Evolutionary conservation across 164 flowering plant genomes (phyloP), one percentile per base, ranked within the genome.

Genomic region (Aristolochia fimbriata): DNA sequence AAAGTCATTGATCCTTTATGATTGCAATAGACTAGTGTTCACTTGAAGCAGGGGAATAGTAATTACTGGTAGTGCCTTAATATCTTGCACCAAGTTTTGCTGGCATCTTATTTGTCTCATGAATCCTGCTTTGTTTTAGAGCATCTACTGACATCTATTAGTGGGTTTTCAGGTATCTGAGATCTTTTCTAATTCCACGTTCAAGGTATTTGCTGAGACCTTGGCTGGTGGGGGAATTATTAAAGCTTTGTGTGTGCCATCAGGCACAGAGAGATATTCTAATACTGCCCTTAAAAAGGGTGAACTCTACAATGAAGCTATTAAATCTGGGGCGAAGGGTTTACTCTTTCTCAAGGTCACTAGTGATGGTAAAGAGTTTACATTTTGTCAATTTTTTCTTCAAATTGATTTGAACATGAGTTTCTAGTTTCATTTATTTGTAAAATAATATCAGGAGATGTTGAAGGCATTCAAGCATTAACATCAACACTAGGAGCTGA

Each of bases 291-390:
- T 92, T 48, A 92, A 85, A 67, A 92, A 89, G 70, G 98, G 98
- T 68, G 96, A 84, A 58, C 64, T 92, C 46, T 85, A 81, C 70
- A 80, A 59, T 67, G 91, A 88, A 77, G 95, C 91, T 52, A 72
- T 87, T 20, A 85, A 81, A 75, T 87, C 96, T 71, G 96, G 96
- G 62, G 96, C 98, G 2, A 85, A 78, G 84, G 98, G 98, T 59
- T 81, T 92, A 64, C 98, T 96, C 58, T 89, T 85, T 76, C 83
- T 92, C 58, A 92, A 85, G 83, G 83, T 89, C 53, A 71, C 76
- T 70, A 79, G 77, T 63, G 72, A 77, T 74, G 96, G 96, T 92
- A 84, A 69, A 30, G 31, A 20, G 21, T 43, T 16, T n/a, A 14
- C 4, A 11, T 5, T 23, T 50, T 23, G 22, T 61, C 66, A 52